Evolutionary conservation across 2,329 filamentous ascomycete genomes (phyloP), one percentile per base, ranked within the genome.

Genomic region (Trichophyton rubrum): DNA sequence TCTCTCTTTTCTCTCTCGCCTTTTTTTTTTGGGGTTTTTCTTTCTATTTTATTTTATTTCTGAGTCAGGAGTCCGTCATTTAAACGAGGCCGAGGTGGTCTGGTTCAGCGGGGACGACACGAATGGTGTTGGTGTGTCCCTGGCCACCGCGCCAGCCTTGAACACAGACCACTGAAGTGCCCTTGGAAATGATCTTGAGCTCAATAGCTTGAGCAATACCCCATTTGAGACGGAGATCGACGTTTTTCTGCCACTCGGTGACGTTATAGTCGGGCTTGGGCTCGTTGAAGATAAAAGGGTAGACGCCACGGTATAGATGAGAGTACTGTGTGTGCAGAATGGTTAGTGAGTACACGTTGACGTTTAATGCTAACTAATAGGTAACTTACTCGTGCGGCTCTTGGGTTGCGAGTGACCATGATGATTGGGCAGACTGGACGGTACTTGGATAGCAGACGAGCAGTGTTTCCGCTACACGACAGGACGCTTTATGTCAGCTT

Each of bases 351-450:
- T 13, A 9, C 33, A 38, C 2, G 9, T 38, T 38, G 33, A 38
- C 8, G 33, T 11, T 13, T 3, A 3, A 13, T 38, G 33, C 33
- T 38, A 38, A 38, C 33, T 3, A 13, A 38, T 3, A 38, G 33
- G 3, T 38, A 11, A 73, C 78, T 75, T 75, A 82, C 79, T 67
- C 93, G 84, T 63, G 90, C 88, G 59, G 93, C 89, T 66, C 83
- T 85, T 56, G 85, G 78, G 74, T 88, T 96, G 70, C 93, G 87
- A 66, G 92, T 96, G 66, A 99, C 89, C 92, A 97, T 97, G 82
- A 99, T 92, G 79, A 99, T 96, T 69, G 93, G 93, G 84, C 92
- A 97, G 66, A 97, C 91, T 58, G 93, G 93, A 72, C 93, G 89
- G 81, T 96, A 99, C 82, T 99, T 99, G 80, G 92, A 95, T 67